Base-by-base conservation (phyloP, 78 protist genomes). In the Pigoraptor vietnamica region DNA sequence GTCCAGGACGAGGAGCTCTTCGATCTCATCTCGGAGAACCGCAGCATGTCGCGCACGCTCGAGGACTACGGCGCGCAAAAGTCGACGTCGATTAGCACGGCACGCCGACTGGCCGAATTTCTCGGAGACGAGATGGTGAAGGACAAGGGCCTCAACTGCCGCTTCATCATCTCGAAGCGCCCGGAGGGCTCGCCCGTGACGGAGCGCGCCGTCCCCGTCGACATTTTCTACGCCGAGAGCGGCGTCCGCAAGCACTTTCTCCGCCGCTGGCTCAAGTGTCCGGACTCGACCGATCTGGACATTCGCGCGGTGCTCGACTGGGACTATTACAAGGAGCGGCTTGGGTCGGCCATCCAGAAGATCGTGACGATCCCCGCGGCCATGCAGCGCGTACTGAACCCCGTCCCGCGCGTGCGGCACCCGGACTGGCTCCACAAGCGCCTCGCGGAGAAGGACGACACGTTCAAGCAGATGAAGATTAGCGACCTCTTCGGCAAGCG, bases 361-460 rank as follows among this genome's bases (percentile, higher is more conserved):
- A 98, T 99, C 84, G 91, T 99, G 82, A 97, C 99, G 0, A 98
- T 99, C 88, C 99, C 99, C 0, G 99, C 99, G 1, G 98, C 98
- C 19, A 79, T 96, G 48, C 99, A 99, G 90, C 32, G 90, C 23
- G 90, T 99, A n/a, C 1, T 34, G 25, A 98, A 98, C 88, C 99
- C 99, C 14, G 97, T 97, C 24, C 99, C 98, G 29, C 93, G 99
- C 23, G 98, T 99, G 19, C 87, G 6, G 33, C 99, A 97, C 90
- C 99, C 99, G 0, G 98, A 98, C 48, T 99, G 99, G 99, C 95
- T 98, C 39, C 36, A 35, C 37, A 95, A 94, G 91, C 93, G 81
- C 32, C 1, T 96, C 34, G 38, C 86, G 23, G 94, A 94, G 39
- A 83, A 56, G 39, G 37, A 9, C n/a, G 94, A 88, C 82, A 14